Evolutionary conservation across 176 grass and related monocot species (phyloP), one percentile per base, ranked within the genome.

Genomic region (Zea luxurians): DNA sequence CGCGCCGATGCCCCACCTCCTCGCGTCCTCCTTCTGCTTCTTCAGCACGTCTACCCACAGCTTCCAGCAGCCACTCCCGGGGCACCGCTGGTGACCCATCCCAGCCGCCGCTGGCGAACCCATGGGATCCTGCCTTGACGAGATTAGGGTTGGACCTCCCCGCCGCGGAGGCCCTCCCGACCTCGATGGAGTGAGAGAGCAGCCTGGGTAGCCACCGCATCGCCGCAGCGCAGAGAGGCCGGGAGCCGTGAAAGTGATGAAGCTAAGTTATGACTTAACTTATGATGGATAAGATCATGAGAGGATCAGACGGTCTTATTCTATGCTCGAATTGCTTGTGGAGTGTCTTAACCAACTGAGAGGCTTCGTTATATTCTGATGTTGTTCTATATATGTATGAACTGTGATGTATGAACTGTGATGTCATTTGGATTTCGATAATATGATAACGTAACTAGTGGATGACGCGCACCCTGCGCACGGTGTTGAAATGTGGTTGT

Each of bases 1-100:
- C 27, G 27, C 27, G 27, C 27, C 12, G 8, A n/a, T 10, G 4
- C 54, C 17, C 70, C 43, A 49, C 61, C 69, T 50, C 62, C 34
- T 70, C 64, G 77, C 77, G 2, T 58, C 47, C 21, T 80, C 82
- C 66, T 64, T 84, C 86, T 81, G 40, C 40, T 11, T 76, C 21
- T 73, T 81, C 72, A 89, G 59, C 66, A 84, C 87, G 47, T 85
- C 70, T 1, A 21, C 12, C 87, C 87, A 89, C 77, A 89, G 82
- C 77, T 54, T 89, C 65, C 77, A n/a, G 77, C 58, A 89, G 71
- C 87, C 82, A 89, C 71, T 66, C 77, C 57, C 82, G 81, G 65
- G 81, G 71, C 48, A 89, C 64, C 58, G 58, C 71, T 2, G 80
- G 1, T 10, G 77, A 9, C 15, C 75, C 68, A 35, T 64, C 77